Evolutionary conservation across 23 red algal genomes (phyloP).

Genomic region (Rhodosorus marinus): DNA sequence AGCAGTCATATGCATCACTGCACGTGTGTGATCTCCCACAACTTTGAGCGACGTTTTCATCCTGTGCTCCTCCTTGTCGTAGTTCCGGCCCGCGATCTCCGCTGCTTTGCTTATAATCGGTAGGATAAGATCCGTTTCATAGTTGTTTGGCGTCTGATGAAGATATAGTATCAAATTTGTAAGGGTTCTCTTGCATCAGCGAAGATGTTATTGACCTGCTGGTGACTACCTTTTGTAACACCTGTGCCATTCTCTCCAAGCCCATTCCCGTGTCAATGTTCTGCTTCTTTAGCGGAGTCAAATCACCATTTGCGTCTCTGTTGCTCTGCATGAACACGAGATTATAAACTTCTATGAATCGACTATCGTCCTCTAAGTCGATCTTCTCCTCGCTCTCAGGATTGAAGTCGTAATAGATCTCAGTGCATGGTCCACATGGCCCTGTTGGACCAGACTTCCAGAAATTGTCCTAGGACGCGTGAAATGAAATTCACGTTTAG

Average conservation of each 20-base stretch:
- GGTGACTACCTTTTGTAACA: constrained; percentile 73
- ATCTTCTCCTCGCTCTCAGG: constrained; percentile 9
- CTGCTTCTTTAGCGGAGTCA: constrained; percentile 38
- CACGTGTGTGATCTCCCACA: constrained; percentile 76
- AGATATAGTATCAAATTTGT: not conserved
- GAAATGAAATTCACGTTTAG: too few species aligned
- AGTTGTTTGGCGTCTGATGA: constrained; percentile 41
- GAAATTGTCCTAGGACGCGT: constrained; percentile 98
- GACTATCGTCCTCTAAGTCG: constrained; percentile 57
- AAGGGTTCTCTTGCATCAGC: too few species aligned
- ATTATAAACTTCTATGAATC: constrained; percentile 93
- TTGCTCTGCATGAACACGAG: constrained; percentile 91
- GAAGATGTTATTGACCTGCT: too few species aligned
- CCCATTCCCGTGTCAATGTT: constrained; percentile 99
- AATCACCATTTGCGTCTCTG: constrained; percentile 21
- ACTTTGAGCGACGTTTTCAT: constrained; percentile 33
- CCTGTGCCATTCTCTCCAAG: constrained; percentile 68
- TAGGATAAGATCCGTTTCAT: constrained; percentile 82
- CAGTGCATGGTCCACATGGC: constrained; percentile 90
- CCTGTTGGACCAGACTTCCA: constrained; percentile 85
- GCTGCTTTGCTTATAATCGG: constrained; percentile 50
- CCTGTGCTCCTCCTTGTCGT: not conserved
- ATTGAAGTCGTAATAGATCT: constrained; percentile 89
- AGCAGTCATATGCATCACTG: constrained; percentile 46
- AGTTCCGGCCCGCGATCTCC: constrained; percentile 13